Evolutionary conservation across 805 yeast genomes (phyloP).

Genomic region (Candida boleticola): DNA sequence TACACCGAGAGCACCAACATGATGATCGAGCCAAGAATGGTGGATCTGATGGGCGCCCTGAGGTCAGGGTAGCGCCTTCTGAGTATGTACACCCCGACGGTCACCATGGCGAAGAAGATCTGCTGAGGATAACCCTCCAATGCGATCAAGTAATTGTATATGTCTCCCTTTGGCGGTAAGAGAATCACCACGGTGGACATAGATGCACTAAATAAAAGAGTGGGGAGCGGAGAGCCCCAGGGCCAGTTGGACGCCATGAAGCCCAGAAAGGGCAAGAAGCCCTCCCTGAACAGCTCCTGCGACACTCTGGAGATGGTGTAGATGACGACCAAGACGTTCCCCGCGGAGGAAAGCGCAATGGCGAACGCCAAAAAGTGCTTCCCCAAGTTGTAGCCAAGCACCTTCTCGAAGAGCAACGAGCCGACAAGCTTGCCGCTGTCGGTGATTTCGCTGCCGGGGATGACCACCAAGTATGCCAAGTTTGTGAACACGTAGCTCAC

Average conservation of each 20-base stretch:
- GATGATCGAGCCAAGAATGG: slow-evolving; percentile 45
- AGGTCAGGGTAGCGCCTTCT: slow-evolving; percentile 48
- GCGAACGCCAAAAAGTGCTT: slow-evolving; percentile 53
- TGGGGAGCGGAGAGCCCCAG: slow-evolving; percentile 53
- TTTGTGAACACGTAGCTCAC: slow-evolving; percentile 52
- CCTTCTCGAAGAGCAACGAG: slow-evolving; percentile 52
- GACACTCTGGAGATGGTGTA: slow-evolving; percentile 60
- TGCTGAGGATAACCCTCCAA: slow-evolving; percentile 53
- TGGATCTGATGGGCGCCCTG: slow-evolving; percentile 52
- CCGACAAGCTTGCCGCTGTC: slow-evolving; percentile 60
- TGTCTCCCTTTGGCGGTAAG: slow-evolving; percentile 45
- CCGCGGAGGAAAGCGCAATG: slow-evolving; percentile 60
- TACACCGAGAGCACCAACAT: slow-evolving; percentile 47
- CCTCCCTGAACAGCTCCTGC: slow-evolving; percentile 66
- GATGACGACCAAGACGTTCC: slow-evolving; percentile 60
- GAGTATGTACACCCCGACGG: slow-evolving; percentile 56
- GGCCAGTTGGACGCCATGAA: slow-evolving; percentile 57
- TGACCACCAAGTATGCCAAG: slow-evolving; percentile 53
- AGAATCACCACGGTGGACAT: slow-evolving; percentile 41
- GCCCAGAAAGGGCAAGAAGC: slow-evolving; percentile 53
- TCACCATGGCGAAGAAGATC: slow-evolving; percentile 49
- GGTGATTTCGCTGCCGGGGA: slow-evolving; percentile 52
- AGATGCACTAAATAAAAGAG: slow-evolving; percentile 43
- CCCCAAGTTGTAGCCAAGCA: slow-evolving; percentile 54
- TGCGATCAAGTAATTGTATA: slow-evolving; percentile 50